Percentiles rank a stretch among this genome's conserved stretches.
These are phyloP conservation scores for Gastrolobium villosum DNA, from an alignment of 306 rosid genomes.

Conservation along the genomic window DNA sequence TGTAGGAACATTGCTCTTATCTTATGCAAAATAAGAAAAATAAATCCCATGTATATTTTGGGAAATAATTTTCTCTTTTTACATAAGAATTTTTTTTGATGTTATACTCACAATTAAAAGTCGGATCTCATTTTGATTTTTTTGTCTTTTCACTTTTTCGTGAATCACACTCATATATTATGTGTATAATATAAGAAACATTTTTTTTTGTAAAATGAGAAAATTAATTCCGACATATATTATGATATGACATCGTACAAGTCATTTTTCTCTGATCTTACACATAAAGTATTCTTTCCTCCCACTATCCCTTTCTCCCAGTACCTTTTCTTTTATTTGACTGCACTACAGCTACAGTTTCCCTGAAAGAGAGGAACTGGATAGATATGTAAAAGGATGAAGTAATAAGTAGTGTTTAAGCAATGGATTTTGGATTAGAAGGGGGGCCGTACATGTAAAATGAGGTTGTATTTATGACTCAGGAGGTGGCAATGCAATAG, in stretches of 20 bases:
- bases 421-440: slow-evolving; percentile 52
- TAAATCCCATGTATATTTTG: no score
- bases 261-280: slow-evolving; percentile 48
- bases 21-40: no score
- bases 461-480: slow-evolving; percentile 25
- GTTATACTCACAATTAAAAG: no score
- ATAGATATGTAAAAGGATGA: slow-evolving; percentile 49
- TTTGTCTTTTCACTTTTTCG: no score
- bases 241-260: slow-evolving; percentile 49
- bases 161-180: no score
- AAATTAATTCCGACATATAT: background rate
- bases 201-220: no score
- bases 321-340: slow-evolving; percentile 59
- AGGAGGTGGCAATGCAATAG: slow-evolving; percentile 90
- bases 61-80: no score
- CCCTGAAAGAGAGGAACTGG: slow-evolving; percentile 53
- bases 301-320: slow-evolving; percentile 25
- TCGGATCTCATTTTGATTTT: no score
- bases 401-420: slow-evolving; percentile 48
- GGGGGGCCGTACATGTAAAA: background rate
- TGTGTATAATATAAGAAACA: no score
- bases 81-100: no score
- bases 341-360: slow-evolving; percentile 33
- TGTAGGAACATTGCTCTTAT: no score
- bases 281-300: slow-evolving; percentile 44